A percentile compares a stretch with the other conserved stretches of the same genome.
Evolutionary conservation across 2,329 filamentous ascomycete species (phyloP).

Genomic region (Boeremia exigua): DNA sequence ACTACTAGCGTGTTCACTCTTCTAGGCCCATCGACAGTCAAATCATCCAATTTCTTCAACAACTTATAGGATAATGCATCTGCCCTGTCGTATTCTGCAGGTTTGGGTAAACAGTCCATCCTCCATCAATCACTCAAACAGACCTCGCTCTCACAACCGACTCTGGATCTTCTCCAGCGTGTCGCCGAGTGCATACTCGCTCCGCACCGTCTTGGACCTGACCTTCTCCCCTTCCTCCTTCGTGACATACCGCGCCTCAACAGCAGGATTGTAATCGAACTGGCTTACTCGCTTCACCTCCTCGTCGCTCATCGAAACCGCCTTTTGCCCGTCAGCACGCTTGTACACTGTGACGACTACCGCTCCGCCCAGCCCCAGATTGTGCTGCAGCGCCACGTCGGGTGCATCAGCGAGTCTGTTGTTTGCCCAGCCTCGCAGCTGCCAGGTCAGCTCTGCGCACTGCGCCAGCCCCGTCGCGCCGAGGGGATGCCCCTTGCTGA

Average conservation of each 20-base stretch:
- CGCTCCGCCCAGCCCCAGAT: slow-evolving; percentile 87
- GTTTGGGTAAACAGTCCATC: too few species aligned
- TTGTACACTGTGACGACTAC: slow-evolving; percentile 89
- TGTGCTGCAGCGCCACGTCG: slow-evolving; percentile 82
- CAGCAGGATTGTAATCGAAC: slow-evolving; percentile 88
- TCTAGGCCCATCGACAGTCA: too few species aligned
- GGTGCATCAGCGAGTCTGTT: slow-evolving; percentile 76
- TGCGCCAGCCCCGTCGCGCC: slow-evolving; percentile 92
- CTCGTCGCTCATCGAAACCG: slow-evolving; percentile 65
- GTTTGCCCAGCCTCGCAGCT: slow-evolving; percentile 93
- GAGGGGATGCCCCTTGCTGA: slow-evolving; percentile 92
- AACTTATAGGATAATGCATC: too few species aligned
- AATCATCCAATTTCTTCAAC: too few species aligned
- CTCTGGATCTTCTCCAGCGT: slow-evolving; percentile 73
- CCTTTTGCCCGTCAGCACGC: slow-evolving; percentile 76
- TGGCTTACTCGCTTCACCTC: slow-evolving; percentile 70
- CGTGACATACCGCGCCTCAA: slow-evolving; percentile 87
- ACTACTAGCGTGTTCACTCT: too few species aligned
- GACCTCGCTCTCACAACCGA: slow-evolving; percentile 57
- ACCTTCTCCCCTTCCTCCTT: slow-evolving; percentile 71
- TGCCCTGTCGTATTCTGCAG: too few species aligned
- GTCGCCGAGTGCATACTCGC: slow-evolving; percentile 78
- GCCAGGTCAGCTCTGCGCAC: slow-evolving; percentile 94
- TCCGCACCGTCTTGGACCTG: slow-evolving; percentile 70
- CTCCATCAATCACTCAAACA: too few species aligned